phyloP scores from a whole-genome alignment of 1,139 yeast genomes.

The Pichia norvegensis region DNA sequence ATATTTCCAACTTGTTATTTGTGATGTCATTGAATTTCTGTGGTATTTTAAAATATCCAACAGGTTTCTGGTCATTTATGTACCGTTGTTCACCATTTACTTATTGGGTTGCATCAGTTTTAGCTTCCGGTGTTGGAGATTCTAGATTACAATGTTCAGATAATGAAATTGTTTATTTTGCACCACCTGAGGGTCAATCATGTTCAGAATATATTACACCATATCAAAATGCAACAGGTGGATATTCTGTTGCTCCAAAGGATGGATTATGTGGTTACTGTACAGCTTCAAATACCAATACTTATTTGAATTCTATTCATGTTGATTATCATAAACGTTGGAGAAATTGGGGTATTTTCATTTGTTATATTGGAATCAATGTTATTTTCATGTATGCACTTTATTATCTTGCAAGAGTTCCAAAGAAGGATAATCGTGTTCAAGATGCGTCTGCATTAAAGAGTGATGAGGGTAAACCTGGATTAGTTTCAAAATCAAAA shows the following conservation, averaged over 20 bases:
- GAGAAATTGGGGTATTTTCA: slow-evolving; percentile 54
- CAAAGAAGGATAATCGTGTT: slow-evolving; percentile 24
- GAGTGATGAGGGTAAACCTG: slow-evolving; percentile 10
- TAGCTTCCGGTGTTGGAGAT: slow-evolving; percentile 38
- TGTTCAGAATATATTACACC: slow-evolving; percentile 37
- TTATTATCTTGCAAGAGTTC: slow-evolving; percentile 34
- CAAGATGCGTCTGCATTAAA: slow-evolving; percentile 22
- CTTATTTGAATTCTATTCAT: slow-evolving; percentile 27
- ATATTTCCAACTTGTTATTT: slow-evolving; percentile 36
- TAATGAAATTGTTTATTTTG: slow-evolving; percentile 39
- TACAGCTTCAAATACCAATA: slow-evolving; percentile 32
- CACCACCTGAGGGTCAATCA: slow-evolving; percentile 43
- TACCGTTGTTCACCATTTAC: slow-evolving; percentile 49
- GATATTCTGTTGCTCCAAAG: slow-evolving; percentile 37
- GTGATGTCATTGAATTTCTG: slow-evolving; percentile 47
- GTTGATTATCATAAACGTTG: slow-evolving; percentile 38
- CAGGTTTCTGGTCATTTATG: slow-evolving; percentile 55
- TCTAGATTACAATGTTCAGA: slow-evolving; percentile 37
- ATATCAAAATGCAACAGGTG: slow-evolving; percentile 34
- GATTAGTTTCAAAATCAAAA: neutral
- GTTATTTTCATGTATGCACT: slow-evolving; percentile 31
- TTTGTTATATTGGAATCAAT: slow-evolving; percentile 42
- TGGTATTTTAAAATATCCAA: slow-evolving; percentile 47
- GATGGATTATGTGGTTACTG: slow-evolving; percentile 41
- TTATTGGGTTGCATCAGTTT: slow-evolving; percentile 42